Conservation (phyloP, 768 basidiomycete genomes). For the Basidioascus undulatus region DNA sequence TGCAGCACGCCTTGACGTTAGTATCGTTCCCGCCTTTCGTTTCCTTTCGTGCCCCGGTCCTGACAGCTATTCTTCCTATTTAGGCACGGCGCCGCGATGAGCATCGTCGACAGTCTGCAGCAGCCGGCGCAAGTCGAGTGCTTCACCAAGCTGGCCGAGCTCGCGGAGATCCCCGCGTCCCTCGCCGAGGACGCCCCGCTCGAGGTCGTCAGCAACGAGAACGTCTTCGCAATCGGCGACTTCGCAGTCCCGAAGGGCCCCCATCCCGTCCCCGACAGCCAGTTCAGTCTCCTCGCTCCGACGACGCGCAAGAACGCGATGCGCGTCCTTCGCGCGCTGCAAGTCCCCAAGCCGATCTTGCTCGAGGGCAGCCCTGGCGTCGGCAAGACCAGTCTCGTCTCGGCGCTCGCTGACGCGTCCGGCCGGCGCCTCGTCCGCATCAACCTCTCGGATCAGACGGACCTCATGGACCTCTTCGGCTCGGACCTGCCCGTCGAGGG, state of each 20-base stretch:
- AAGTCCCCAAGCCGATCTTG: constrained; percentile 70
- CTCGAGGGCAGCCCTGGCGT: constrained; percentile 96
- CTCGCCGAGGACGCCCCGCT: no score
- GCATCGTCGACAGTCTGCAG: constrained; percentile 65
- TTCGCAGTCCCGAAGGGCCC: constrained; percentile 48
- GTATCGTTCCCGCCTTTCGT: not conserved
- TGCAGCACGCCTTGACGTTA: not conserved
- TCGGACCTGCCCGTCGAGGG: constrained; percentile 88
- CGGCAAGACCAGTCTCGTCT: constrained; percentile 81
- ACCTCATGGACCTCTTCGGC: constrained; percentile 84
- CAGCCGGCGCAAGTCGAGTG: constrained; percentile 48
- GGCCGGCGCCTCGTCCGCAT: constrained; percentile 69
- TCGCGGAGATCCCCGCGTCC: no score
- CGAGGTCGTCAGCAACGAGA: constrained; percentile 9
- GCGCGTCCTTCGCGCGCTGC: constrained; percentile 70
- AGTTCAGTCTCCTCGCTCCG: constrained; percentile 65
- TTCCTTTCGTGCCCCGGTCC: no score
- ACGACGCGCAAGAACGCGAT: constrained; percentile 70
- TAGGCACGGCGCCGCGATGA: constrained; percentile 83
- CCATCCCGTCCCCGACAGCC: constrained; percentile 16
- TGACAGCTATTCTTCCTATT: not conserved
- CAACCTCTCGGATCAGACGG: constrained; percentile 95
- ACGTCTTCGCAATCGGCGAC: constrained; percentile 36
- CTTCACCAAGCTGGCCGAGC: constrained; percentile 2
- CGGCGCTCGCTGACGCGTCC: constrained; percentile 55